Evolutionary conservation across 768 basidiomycete species (phyloP), one percentile per base, ranked within the genome.

Genomic region (Sistotremastrum suecicum): DNA sequence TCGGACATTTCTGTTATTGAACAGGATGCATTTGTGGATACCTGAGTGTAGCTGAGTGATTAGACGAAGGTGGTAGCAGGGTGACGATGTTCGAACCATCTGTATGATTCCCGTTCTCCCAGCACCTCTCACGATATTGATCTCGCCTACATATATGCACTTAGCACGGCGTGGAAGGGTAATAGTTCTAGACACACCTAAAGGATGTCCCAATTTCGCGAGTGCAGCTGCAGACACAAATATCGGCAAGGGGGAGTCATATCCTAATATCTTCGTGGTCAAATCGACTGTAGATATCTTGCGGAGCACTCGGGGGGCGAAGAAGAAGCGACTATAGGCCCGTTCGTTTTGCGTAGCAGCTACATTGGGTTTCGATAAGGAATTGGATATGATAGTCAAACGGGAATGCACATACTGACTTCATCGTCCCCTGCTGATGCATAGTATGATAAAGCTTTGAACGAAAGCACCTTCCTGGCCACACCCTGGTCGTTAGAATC

Each of bases 261-360:
- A 78, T 9, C 87, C 78, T 40, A 92, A 76, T 48, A 86, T 78
- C 4, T 68, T 76, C 7, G 83, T 82, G 0, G 82, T 81, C 12
- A 80, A 74, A 59, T 83, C 75, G 49, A 78, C 77, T 41, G 63
- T 58, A 3, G 76, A 73, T 6, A 85, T 72, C 3, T 73, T 62
- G 41, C 71, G 75, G 76, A 88, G 76, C 36, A 97, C 75, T 28
- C 90, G 78, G 10, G 91, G 78, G 45, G 78, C 71, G 62, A 94
- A 92, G 68, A 89, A 94, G 60, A 89, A 81, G 32, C 87, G 76
- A 37, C 72, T 68, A 60, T 86, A 91, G n/a, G 85, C 84, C 37
- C 74, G 70, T n/a, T 71, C 66, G 51, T 90, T 91, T 59, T 89
- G 83, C 7, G 56, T 48, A 54, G 74, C 61, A 7, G 76, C 82